Base-by-base conservation (phyloP, 305 asterid genomes). In the Coffea humblotiana region DNA sequence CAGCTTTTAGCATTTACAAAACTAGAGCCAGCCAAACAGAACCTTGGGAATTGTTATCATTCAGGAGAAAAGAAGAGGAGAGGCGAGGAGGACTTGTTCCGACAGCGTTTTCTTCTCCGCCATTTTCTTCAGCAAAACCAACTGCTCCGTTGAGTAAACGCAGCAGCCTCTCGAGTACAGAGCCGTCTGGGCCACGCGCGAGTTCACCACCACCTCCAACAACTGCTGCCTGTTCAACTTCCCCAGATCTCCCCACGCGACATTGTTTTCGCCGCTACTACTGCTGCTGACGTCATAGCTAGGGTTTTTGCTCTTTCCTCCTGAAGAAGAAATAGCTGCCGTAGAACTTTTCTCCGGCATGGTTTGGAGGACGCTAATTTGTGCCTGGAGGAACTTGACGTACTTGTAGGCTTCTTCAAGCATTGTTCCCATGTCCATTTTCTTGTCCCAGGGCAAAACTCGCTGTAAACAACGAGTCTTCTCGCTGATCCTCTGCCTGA, bases 361-460 rank as follows among this genome's bases (percentile, higher is more conserved):
- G 66, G 84, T 84, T 84, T 86, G 88, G 67, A 94, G 92, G 14
- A 83, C 90, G 79, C 84, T 84, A 45, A 88, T 80, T 81, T 94
- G 97, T 84, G 95, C 97, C 88, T 90, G 89, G 71, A 94, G 94
- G 81, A 92, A 92, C 72, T 81, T 84, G 86, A 94, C 87, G 86
- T 94, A 94, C 83, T 90, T 92, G 88, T 86, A 86, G 72, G 95
- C 88, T 89, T 92, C 95, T 80, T 90, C 97, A 60, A 91, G 87
- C 83, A 90, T 88, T 12, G 91, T 89, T 79, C 92, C 91, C 81
- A 78, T 91, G 87, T 92, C 95, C 97, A 90, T 90, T 49, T 86
- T 89, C 79, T 60, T 78, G 47, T 85, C 92, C 90, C 87, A 82
- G 13, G 98, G 97, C 73, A 92, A 83, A 56, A 92, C 86, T 85